phyloP scores from a whole-genome alignment of 495 filamentous ascomycete species.

The Lindgomyces ingoldianus region DNA sequence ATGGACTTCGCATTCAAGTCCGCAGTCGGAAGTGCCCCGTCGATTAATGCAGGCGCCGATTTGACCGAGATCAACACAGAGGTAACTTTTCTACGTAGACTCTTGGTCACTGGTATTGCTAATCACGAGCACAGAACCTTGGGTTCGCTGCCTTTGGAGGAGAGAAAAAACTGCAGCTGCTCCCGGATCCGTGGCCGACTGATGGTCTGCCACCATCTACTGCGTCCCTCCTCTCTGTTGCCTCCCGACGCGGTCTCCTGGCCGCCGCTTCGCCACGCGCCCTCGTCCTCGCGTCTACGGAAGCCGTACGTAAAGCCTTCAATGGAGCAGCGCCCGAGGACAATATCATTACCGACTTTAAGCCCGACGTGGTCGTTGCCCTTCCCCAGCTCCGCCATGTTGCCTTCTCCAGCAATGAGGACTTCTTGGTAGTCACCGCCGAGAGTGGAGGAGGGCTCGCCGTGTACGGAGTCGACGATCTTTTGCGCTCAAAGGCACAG shows the following conservation, averaged over 20 bases:
- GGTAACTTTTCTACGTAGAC: too few species aligned
- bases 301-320: slow-evolving; percentile 75
- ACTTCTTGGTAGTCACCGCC: slow-evolving; percentile 77
- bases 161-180: slow-evolving; percentile 76
- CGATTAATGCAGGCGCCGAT: slow-evolving; percentile 55
- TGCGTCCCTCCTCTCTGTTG: slow-evolving; percentile 82
- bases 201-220: slow-evolving; percentile 73
- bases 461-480: slow-evolving; percentile 70
- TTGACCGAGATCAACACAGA: slow-evolving; percentile 49
- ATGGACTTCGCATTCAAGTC: slow-evolving; percentile 69
- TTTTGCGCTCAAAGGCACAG: slow-evolving; percentile 67
- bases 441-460: slow-evolving; percentile 80
- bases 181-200: slow-evolving; percentile 77
- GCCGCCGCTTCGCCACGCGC: slow-evolving; percentile 84
- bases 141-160: slow-evolving; percentile 79
- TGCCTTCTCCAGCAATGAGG: slow-evolving; percentile 83
- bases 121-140: slow-evolving; percentile 58
- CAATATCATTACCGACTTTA: slow-evolving; percentile 65
- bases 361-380: slow-evolving; percentile 69
- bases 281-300: slow-evolving; percentile 74
- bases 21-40: slow-evolving; percentile 39
- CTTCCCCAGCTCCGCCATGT: slow-evolving; percentile 83
- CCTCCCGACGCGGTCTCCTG: slow-evolving; percentile 75
- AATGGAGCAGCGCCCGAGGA: slow-evolving; percentile 51
- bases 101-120: too few species aligned